Conservation (phyloP, 257 asterid genomes). For the Solanum raphanifolium region DNA sequence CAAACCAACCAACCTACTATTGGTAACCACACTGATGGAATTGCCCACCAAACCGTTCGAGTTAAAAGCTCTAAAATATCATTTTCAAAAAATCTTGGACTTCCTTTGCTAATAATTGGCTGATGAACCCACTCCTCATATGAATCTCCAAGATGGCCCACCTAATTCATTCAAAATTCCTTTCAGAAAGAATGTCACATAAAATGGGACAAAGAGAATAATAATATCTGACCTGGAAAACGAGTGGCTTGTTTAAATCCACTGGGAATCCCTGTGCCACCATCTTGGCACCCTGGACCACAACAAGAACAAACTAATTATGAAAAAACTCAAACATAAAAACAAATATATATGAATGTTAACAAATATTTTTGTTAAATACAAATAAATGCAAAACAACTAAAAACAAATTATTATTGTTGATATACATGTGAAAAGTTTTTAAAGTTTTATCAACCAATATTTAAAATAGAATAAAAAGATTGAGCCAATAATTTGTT, state of each 20-base stretch:
- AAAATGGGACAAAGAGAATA: no score
- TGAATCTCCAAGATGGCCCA: slow-evolving; percentile 85
- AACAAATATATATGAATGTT: no score
- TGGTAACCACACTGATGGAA: slow-evolving; percentile 84
- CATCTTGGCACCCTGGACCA: slow-evolving; percentile 21
- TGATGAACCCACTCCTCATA: slow-evolving; percentile 97
- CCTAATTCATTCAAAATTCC: slow-evolving; percentile 22
- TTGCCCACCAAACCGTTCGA: slow-evolving; percentile 63
- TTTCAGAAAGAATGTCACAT: not conserved
- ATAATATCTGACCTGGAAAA: slow-evolving; percentile 49
- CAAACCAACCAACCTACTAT: slow-evolving; percentile 49
- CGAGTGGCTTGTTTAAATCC: slow-evolving; percentile 81
- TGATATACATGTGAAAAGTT: not conserved
- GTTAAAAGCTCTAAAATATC: slow-evolving; percentile 80
- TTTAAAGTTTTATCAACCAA: not conserved
- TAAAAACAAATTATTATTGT: no score
- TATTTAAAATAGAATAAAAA: not conserved
- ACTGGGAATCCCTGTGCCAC: slow-evolving; percentile 53
- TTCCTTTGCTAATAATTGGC: slow-evolving; percentile 77
- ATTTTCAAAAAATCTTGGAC: slow-evolving; percentile 82
- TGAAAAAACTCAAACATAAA: no score
- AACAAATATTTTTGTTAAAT: no score
- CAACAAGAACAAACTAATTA: not conserved
- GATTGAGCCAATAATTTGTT: not conserved
- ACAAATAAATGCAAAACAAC: no score